Evolutionary conservation across 768 basidiomycete species (phyloP).

Genomic region (Boletellus emodensis): DNA sequence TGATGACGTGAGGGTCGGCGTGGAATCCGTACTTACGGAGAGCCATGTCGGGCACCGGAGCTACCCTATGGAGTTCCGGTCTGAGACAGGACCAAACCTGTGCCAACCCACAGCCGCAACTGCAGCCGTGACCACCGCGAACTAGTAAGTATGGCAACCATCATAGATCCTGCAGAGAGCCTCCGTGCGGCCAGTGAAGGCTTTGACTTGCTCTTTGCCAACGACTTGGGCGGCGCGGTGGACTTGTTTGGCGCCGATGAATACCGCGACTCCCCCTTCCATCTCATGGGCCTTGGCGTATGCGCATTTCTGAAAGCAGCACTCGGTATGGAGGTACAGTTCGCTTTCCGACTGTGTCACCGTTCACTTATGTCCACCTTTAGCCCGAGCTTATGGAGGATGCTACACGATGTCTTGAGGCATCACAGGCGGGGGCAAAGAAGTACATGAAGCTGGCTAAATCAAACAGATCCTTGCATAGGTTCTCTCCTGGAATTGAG

Average conservation of each 20-base stretch:
- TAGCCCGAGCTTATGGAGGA: slow-evolving; percentile 62
- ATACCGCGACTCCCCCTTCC: slow-evolving; percentile 56
- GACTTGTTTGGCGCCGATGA: slow-evolving; percentile 36
- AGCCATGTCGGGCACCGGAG: slow-evolving; percentile 10
- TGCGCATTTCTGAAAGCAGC: slow-evolving; percentile 75
- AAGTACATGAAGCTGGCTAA: slow-evolving; percentile 42
- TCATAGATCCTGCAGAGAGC: slow-evolving; percentile 25
- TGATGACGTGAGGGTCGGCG: no score
- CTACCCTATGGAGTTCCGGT: neutral
- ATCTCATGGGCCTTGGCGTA: slow-evolving; percentile 67
- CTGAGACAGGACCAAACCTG: neutral
- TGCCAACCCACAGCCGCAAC: neutral
- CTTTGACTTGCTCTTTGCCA: slow-evolving; percentile 67
- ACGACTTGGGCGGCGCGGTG: slow-evolving; percentile 56
- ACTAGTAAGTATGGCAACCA: neutral
- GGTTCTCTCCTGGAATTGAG: slow-evolving; percentile 62
- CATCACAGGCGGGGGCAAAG: slow-evolving; percentile 59
- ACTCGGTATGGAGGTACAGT: slow-evolving; percentile 69
- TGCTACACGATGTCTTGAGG: slow-evolving; percentile 51
- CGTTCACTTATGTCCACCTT: neutral
- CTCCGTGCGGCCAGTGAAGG: slow-evolving; percentile 42
- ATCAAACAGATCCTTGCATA: slow-evolving; percentile 29
- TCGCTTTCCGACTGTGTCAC: neutral
- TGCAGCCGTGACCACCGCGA: neutral
- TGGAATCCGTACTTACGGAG: no score